Evolutionary conservation across 2,329 filamentous ascomycete genomes (phyloP), one percentile per base, ranked within the genome.

Genomic region (Trichoderma semiorbis): DNA sequence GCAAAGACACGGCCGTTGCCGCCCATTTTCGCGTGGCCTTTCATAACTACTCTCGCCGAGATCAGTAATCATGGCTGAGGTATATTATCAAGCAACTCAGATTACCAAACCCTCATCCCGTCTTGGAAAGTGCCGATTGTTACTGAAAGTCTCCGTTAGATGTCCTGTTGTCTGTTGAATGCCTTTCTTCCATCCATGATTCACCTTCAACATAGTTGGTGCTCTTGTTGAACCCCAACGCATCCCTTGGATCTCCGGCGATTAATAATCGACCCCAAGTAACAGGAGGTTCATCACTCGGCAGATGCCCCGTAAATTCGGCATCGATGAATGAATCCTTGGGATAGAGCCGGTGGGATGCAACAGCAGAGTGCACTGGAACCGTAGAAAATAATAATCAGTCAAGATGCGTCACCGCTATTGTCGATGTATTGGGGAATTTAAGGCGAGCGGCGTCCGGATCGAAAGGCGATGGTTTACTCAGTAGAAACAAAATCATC

Each of bases 341-440:
- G 39, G 18, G 39, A 43, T 39, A 39, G 12, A 28, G 67, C 67
- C 57, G 67, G 67, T 61, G 67, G 67, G 67, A 69, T 69, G 10
- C 1, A 18, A 62, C 3, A 3, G 36, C 11, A 34, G 6, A 3
- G 26, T 16, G 53, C 3, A 34, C 24, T 6, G 28, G 16, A 34
- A 21, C 16, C 5, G 11, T 53, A 4, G 8, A 7, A 61, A 61
- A 62, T 62, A n/a, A 18, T 69, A 61, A 69, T 69, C 57, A 32
- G 28, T 39, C 26, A 30, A 21, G 4, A 32, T 28, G 14, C 11
- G 28, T 16, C 14, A 10, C 28, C 14, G 30, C 21, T 32, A 11
- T 43, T 7, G 26, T 12, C 10, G 1, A 14, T 14, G 2, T n/a
- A 8, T 24, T 5, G 16, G 28, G n/a, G 6, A 11, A 53, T 50